These are phyloP conservation scores for Quercus aquifolioides DNA, from an alignment of 306 rosid genomes.

Conservation along the genomic window DNA sequence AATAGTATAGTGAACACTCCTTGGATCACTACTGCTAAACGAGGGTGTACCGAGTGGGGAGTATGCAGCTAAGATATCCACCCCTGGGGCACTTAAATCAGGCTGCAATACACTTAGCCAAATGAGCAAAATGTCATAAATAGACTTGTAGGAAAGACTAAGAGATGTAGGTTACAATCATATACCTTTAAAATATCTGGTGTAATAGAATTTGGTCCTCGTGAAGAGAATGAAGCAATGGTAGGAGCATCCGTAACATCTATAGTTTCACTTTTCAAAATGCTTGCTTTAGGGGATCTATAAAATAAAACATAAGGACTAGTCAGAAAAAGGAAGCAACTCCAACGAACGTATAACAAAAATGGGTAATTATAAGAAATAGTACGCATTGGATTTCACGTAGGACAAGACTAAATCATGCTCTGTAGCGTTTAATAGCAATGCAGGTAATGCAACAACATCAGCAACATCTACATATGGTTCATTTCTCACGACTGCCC, in stretches of 20 bases:
- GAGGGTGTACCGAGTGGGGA: conserved; percentile 10
- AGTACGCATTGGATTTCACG: neutral
- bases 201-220: conserved; percentile 25
- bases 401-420: neutral
- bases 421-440: neutral
- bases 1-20: conserved; percentile 3
- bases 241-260: neutral
- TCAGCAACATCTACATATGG: neutral
- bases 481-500: neutral
- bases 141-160: too few relatives aligned
- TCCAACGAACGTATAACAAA: neutral
- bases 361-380: neutral
- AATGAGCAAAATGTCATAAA: too few relatives aligned
- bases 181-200: conserved; percentile 23
- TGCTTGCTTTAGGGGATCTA: neutral
- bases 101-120: neutral
- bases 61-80: conserved; percentile 29
- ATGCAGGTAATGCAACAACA: conserved; percentile 3
- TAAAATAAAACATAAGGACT: neutral
- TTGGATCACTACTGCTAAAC: rapidly evolving
- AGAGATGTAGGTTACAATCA: neutral
- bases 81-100: conserved; percentile 32
- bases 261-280: neutral
- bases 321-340: too few relatives aligned
- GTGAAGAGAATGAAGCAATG: conserved; percentile 24